phyloP scores from a whole-genome alignment of 352 stramenopile species.

The Globisporangium emineosum region DNA sequence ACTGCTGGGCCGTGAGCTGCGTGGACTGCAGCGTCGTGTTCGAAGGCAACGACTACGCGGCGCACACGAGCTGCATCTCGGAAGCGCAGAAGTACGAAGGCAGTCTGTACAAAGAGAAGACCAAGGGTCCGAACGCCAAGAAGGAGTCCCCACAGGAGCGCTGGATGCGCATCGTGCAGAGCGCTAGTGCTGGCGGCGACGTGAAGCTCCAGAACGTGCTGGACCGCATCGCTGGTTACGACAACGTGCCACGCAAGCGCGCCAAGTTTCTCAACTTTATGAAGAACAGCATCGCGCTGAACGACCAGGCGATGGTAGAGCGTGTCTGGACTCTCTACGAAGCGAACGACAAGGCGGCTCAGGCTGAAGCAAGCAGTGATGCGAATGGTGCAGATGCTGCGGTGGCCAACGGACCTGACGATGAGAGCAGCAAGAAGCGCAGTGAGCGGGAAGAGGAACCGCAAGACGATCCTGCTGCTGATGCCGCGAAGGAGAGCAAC shows the following conservation, averaged over 20 bases:
- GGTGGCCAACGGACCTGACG: slow-evolving; percentile 13
- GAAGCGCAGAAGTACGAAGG: slow-evolving; percentile 95
- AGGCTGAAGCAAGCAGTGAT: slow-evolving; percentile 15
- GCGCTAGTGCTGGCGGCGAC: slow-evolving; percentile 42
- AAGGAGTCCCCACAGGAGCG: slow-evolving; percentile 87
- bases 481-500: slow-evolving; percentile 33
- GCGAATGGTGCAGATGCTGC: not conserved
- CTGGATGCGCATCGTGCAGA: slow-evolving; percentile 80
- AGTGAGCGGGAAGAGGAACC: slow-evolving; percentile 26
- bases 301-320: slow-evolving; percentile 45
- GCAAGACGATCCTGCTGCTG: slow-evolving; percentile 11
- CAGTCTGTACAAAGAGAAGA: slow-evolving; percentile 75
- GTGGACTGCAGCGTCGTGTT: slow-evolving; percentile 93
- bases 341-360: slow-evolving; percentile 48
- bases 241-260: slow-evolving; percentile 92
- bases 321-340: slow-evolving; percentile 76
- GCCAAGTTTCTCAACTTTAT: slow-evolving; percentile 94
- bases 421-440: slow-evolving; percentile 42
- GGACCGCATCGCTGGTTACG: slow-evolving; percentile 68
- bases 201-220: slow-evolving; percentile 64
- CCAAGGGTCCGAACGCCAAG: slow-evolving; percentile 51
- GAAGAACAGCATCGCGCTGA: slow-evolving; percentile 74
- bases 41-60: slow-evolving; percentile 84
- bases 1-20: slow-evolving; percentile 91
- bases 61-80: slow-evolving; percentile 91